Base-by-base conservation (phyloP, 768 basidiomycete species). In the Polyporus arcularius region DNA sequence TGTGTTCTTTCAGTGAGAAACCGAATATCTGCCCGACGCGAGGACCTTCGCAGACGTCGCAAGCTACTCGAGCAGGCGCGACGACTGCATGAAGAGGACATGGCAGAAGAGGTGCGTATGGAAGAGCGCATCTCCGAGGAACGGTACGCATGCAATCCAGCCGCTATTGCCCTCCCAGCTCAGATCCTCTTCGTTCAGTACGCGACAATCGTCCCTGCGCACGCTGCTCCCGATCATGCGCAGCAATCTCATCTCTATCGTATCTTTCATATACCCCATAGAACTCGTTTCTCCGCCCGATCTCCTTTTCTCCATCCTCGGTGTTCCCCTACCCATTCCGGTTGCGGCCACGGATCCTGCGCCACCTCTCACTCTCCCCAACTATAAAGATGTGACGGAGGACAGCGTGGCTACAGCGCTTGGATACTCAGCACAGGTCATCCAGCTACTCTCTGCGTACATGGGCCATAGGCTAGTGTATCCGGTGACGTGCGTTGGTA, bases 301-400 rank as follows among this genome's bases (percentile, higher is more conserved):
- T 67, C 79, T 98, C n/a, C 83, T 97, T 31, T 99, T 90, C 73
- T 86, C 90, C 12, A 92, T 99, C 71, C 78, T 95, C 52, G 81
- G 83, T 52, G 86, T 93, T 48, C 92, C 97, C n/a, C 81, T 99
- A 10, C 96, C 97, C 1, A 95, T 98, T 62, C 94, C 94, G 15
- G 67, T 87, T 26, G 78, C 82, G 32, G 64, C 83, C 4, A 84
- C 85, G 54, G 90, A 95, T 65, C 92, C 94, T 47, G 91, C 90
- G 0, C 96, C 96, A 15, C 93, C 96, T 0, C 76, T 93, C 41
- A 78, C 82, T 3, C 71, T 95, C 43, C 74, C 84, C 38, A 74
- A 81, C n/a, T 81, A 86, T 65, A 85, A 83, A 59, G 84, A 85
- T 45, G 83, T 95, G 35, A 93, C 85, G 42, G 96, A 98, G 74